A percentile compares a stretch with the other conserved stretches of the same genome.
Conservation (phyloP, 1,139 yeast genomes). For the Pichia sp. region DNA sequence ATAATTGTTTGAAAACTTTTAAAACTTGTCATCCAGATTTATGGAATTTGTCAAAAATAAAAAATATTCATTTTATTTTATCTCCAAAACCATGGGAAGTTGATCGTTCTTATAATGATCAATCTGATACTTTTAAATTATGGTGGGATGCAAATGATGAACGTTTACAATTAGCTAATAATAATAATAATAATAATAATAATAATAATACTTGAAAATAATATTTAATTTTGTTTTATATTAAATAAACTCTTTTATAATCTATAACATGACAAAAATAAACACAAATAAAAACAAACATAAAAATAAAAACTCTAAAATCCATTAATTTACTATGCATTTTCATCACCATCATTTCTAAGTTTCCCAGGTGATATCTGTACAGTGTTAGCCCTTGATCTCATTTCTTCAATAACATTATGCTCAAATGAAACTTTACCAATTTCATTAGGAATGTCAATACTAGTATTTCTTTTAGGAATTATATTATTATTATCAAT, state of each 20-base stretch:
- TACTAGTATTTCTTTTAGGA: constrained; percentile 1
- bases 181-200: no score
- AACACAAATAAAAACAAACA: no score
- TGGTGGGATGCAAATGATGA: constrained; percentile 40
- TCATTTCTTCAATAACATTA: constrained; percentile 7
- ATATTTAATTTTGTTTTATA: no score
- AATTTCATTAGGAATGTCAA: neutral
- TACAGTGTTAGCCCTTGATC: constrained; percentile 24
- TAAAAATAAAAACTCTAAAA: no score
- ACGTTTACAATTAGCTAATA: constrained; percentile 23
- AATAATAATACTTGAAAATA: no score
- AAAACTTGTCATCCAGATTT: constrained; percentile 36
- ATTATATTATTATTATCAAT: neutral
- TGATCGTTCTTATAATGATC: constrained; percentile 23
- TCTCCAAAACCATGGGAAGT: constrained; percentile 56
- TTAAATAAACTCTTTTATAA: no score
- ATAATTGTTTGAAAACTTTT: constrained; percentile 50
- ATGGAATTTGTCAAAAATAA: constrained; percentile 42
- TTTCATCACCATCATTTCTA: no score
- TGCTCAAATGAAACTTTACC: neutral
- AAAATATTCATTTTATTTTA: constrained; percentile 48
- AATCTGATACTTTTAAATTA: constrained; percentile 31
- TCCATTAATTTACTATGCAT: no score
- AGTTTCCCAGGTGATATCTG: neutral
- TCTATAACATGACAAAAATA: no score